A percentile compares a stretch with the other conserved stretches of the same genome.
Evolutionary conservation across 805 yeast species (phyloP).

Genomic region (Lipomyces japonicus): DNA sequence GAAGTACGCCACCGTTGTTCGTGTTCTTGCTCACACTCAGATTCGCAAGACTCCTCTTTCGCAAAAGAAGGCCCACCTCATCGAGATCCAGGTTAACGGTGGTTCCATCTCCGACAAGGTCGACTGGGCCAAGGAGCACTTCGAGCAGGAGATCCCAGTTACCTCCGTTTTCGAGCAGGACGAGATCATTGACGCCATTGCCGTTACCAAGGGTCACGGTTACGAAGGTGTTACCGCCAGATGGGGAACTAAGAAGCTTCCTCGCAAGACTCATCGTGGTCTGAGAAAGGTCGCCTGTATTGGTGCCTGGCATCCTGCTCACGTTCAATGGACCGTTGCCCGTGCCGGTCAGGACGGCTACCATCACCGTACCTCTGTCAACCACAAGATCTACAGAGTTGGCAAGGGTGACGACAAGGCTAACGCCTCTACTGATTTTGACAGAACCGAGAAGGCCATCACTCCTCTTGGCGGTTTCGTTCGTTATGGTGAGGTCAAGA

Average conservation of each 20-base stretch:
- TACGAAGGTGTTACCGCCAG: slow-evolving; percentile 99
- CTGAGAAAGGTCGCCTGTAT: slow-evolving; percentile 99
- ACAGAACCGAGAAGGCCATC: slow-evolving; percentile 99
- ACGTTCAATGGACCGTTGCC: slow-evolving; percentile 99
- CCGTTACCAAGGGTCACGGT: slow-evolving; percentile 99
- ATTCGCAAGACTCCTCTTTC: slow-evolving; percentile 97
- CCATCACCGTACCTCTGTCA: slow-evolving; percentile 99
- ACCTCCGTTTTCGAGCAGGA: slow-evolving; percentile 96
- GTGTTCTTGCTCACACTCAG: slow-evolving; percentile 99
- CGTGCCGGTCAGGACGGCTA: slow-evolving; percentile 99
- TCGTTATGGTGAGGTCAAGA: slow-evolving; percentile 96
- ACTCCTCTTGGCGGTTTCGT: slow-evolving; percentile 99
- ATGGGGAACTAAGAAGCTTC: slow-evolving; percentile 99
- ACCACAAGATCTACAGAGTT: slow-evolving; percentile 99
- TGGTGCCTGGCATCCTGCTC: slow-evolving; percentile 99
- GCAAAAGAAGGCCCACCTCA: slow-evolving; percentile 99
- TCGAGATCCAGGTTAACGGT: slow-evolving; percentile 99
- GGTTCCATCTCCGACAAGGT: slow-evolving; percentile 97
- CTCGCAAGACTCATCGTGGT: slow-evolving; percentile 99
- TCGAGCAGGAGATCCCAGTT: slow-evolving; percentile 96
- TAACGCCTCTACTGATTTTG: slow-evolving; percentile 93
- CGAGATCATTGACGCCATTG: slow-evolving; percentile 97
- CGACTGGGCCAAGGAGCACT: slow-evolving; percentile 97
- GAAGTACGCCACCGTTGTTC: slow-evolving; percentile 97
- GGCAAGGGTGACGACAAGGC: slow-evolving; percentile 95